Conservation (phyloP, 139 green algal species). For the Micractinium conductrix region DNA sequence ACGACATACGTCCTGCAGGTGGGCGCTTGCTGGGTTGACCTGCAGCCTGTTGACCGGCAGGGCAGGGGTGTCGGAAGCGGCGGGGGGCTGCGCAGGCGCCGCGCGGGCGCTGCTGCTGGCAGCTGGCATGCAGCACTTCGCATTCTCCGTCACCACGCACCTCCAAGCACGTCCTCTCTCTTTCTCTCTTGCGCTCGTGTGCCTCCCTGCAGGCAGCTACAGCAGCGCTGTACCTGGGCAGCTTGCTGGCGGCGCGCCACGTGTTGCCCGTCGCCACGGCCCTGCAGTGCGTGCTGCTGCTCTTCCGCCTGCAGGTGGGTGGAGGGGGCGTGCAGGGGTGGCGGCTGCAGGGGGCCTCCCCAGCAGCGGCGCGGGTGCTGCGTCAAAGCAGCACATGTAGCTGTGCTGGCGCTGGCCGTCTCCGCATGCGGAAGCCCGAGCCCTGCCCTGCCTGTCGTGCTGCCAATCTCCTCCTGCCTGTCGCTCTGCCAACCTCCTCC, state of each 20-base stretch:
- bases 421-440: no score
- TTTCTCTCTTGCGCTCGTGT: not conserved
- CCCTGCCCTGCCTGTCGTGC: not conserved
- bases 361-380: no score
- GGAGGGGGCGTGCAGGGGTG: not conserved
- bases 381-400: not conserved
- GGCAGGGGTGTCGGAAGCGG: not conserved
- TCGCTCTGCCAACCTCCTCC: not conserved
- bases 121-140: not conserved
- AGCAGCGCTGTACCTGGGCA: not conserved
- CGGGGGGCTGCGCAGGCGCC: no score
- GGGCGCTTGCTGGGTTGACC: not conserved
- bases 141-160: no score
- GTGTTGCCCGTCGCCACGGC: constrained; percentile 35
- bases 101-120: not conserved
- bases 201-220: not conserved
- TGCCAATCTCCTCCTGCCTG: not conserved
- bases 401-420: not conserved
- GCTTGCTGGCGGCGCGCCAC: not conserved
- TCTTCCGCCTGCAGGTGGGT: constrained; percentile 35
- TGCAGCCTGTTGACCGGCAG: not conserved
- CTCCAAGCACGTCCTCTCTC: not conserved
- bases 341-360: no score
- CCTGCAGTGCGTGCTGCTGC: constrained; percentile 59
- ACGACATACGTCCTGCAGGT: constrained; percentile 57